Evolutionary conservation across 495 filamentous ascomycete genomes (phyloP).

Genomic region (Xylaria nigripes): DNA sequence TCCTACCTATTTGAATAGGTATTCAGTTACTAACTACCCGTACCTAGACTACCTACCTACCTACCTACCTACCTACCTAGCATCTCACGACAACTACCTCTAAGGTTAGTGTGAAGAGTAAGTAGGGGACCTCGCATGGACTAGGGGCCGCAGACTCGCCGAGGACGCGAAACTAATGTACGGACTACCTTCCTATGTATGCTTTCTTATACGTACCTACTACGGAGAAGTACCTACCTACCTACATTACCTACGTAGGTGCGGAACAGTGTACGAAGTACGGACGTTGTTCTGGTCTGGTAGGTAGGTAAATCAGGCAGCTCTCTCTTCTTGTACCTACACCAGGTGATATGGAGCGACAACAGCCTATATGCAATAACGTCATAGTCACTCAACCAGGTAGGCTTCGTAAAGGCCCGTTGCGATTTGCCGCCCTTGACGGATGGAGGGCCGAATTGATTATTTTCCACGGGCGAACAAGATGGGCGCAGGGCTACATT

Average conservation of each 20-base stretch:
- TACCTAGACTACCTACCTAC: too few species aligned
- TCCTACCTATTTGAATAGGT: too few species aligned
- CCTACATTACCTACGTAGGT: too few species aligned
- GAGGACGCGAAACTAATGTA: not conserved
- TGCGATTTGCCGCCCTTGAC: slow-evolving; percentile 3
- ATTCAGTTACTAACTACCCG: too few species aligned
- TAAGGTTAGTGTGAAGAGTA: not conserved
- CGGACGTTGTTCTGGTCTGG: not conserved
- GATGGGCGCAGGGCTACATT: not conserved
- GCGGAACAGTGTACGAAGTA: not conserved
- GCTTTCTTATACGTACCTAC: too few species aligned
- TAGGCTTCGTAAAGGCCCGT: slow-evolving; percentile 7
- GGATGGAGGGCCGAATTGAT: not conserved
- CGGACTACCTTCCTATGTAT: not conserved
- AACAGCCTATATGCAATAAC: not conserved
- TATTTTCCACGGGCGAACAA: not conserved
- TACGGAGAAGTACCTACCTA: too few species aligned
- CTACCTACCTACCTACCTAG: too few species aligned
- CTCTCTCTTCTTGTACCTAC: not conserved
- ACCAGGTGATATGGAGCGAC: not conserved
- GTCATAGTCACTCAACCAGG: slow-evolving; percentile 6
- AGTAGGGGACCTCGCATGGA: slow-evolving; percentile 7
- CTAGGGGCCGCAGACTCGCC: slow-evolving; percentile 11
- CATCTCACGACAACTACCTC: not conserved
- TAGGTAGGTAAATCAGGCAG: too few species aligned